Conservation (phyloP, 169 alveolate genomes). For the Cryptosporidium muris region DNA sequence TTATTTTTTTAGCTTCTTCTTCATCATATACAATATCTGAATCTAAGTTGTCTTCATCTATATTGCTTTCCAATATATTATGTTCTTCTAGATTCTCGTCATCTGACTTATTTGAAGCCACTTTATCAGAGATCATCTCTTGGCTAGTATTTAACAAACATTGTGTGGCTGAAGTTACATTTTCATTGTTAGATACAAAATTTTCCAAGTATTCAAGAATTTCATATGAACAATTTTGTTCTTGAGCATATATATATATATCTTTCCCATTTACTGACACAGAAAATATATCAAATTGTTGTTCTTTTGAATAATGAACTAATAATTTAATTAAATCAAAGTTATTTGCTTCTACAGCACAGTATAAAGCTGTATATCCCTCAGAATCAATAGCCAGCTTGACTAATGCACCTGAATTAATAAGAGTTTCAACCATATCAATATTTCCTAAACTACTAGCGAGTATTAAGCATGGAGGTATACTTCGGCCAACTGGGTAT, state of each 20-base stretch:
- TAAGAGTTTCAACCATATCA: constrained; percentile 25
- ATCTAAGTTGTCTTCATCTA: constrained; percentile 14
- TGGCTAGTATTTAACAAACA: not conserved
- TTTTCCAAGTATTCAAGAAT: constrained; percentile 11
- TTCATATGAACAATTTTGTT: constrained; percentile 18
- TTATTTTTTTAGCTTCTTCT: constrained; percentile 19
- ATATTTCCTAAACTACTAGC: constrained; percentile 36
- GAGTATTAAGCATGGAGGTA: constrained; percentile 47
- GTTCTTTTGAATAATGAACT: constrained; percentile 23
- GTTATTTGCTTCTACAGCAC: constrained; percentile 38
- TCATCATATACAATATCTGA: constrained; percentile 4
- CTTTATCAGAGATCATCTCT: not conserved
- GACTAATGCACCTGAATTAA: constrained; percentile 43
- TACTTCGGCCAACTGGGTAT: constrained; percentile 6
- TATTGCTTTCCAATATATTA: not conserved
- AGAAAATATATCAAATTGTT: constrained; percentile 10
- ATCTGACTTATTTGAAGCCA: not conserved
- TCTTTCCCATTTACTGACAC: constrained; percentile 30
- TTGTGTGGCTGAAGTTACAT: not conserved
- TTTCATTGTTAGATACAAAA: not conserved
- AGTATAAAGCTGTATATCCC: constrained; percentile 59
- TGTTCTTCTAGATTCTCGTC: not conserved
- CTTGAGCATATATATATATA: constrained; percentile 38
- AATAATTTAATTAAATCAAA: constrained; percentile 23
- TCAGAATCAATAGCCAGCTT: constrained; percentile 40